Base-by-base conservation (phyloP, 2,329 filamentous ascomycete species). In the Phoma sp. region DNA sequence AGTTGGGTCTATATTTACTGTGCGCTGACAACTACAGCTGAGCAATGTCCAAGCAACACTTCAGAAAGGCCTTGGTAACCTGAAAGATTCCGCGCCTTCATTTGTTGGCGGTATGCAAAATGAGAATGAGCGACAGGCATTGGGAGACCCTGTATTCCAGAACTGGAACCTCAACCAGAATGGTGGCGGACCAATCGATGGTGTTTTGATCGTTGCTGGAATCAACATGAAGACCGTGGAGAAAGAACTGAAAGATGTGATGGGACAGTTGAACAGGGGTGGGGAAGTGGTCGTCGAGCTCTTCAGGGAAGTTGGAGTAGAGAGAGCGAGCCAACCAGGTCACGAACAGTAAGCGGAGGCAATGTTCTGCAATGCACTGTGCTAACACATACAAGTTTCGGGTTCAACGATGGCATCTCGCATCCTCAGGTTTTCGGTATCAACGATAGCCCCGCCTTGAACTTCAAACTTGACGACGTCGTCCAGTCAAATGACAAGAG, bases 391-490 rank as follows among this genome's bases (percentile, higher is more conserved):
- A 14, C 11, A n/a, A 54, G 51, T 25, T 54, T 54, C 23, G 51
- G 51, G 1, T 54, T 54, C 45, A 54, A 54, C 34, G 51, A 54
- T n/a, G 51, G 51, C 7, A 54, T 54, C 26, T 54, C 51, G 23
- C 51, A 54, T 12, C 51, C 51, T 15, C 21, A 54, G n/a, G 29
- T 54, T 14, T 40, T 49, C 5, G 51, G 51, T 17, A 49, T 54
- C 10, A 49, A 54, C 10, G 45, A 50, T n/a, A 37, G 33, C 33
- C 33, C 42, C 12, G 30, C 14, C 20, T 32, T 53, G 15, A 33
- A 21, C 14, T 53, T 53, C 28, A 28, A 42, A 14, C 28, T 54
- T 5, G 51, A 54, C 23, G 26, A 40, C 12, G 51, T 54, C 23
- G 15, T 32, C n/a, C 51, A 54, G 39, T 25, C 45, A 7, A 36